Evolutionary conservation across 2,329 filamentous ascomycete genomes (phyloP).

Genomic region (Elsinoe ampelina): DNA sequence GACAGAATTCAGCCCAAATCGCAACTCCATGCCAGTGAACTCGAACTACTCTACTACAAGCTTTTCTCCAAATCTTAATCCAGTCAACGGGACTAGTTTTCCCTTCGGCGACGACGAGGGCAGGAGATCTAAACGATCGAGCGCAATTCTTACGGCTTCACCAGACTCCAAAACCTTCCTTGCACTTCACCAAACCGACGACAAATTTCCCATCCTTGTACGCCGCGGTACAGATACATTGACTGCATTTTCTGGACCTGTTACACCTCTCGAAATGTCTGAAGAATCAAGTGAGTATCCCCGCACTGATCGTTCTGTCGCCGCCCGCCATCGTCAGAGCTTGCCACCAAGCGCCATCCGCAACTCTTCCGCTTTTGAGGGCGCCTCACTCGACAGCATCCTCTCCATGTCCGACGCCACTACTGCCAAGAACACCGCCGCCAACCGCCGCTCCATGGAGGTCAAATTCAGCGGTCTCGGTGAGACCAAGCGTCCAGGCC

Average conservation of each 20-base stretch:
- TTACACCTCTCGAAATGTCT: conserved; percentile 56
- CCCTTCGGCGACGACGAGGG: conserved; percentile 69
- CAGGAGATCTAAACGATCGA: conserved; percentile 34
- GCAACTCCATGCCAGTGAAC: conserved; percentile 85
- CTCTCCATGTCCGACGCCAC: conserved; percentile 27
- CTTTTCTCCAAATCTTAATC: conserved; percentile 52
- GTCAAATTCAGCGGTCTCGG: conserved; percentile 33
- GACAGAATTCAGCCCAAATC: conserved; percentile 56
- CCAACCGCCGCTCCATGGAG: conserved; percentile 41
- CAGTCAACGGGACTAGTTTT: conserved; percentile 77
- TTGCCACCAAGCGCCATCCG: conserved; percentile 28
- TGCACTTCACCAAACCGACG: conserved; percentile 63
- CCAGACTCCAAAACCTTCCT: conserved; percentile 61
- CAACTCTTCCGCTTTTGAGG: conserved; percentile 27
- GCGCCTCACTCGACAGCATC: conserved; percentile 31
- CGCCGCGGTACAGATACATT: conserved; percentile 49
- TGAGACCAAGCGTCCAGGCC: conserved; percentile 38
- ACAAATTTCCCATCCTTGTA: conserved; percentile 78
- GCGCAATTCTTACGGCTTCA: conserved; percentile 42
- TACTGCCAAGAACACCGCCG: conserved; percentile 32
- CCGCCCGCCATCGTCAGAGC: conserved; percentile 32
- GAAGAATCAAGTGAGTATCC: conserved; percentile 15
- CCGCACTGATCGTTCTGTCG: conserved; percentile 54
- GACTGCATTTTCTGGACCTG: conserved; percentile 65
- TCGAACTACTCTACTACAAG: conserved; percentile 47